Percentiles rank a stretch among this genome's conserved stretches.
phyloP scores from a whole-genome alignment of 768 basidiomycete genomes.

The Butyriboletus loyo region DNA sequence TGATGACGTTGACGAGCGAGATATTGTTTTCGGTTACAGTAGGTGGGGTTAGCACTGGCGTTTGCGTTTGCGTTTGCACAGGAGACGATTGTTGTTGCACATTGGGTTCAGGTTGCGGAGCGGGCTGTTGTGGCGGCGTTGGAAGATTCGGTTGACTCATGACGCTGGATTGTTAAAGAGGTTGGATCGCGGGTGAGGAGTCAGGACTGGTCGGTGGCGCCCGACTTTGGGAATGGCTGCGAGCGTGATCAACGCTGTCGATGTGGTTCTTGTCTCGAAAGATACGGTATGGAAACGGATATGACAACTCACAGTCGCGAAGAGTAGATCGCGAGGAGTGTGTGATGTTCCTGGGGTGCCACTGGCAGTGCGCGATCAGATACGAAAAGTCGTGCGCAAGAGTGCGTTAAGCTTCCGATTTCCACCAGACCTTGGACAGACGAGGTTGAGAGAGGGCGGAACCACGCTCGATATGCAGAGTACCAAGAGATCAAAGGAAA shows the following conservation, averaged over 20 bases:
- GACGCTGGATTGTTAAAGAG: neutral
- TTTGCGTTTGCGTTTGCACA: slow-evolving; percentile 9
- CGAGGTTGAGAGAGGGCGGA: neutral
- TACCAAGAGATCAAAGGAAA: neutral
- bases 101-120: slow-evolving; percentile 14
- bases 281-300: neutral
- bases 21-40: slow-evolving; percentile 4
- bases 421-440: neutral
- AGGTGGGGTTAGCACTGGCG: slow-evolving; percentile 3
- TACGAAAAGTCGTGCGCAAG: neutral
- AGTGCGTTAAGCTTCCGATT: neutral
- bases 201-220: neutral
- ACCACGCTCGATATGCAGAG: neutral
- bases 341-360: neutral
- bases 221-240: neutral
- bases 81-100: slow-evolving; percentile 15
- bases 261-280: neutral
- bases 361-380: neutral
- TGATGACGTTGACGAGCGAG: slow-evolving; percentile 41
- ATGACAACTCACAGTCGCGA: slow-evolving; percentile 6
- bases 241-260: neutral
- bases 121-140: slow-evolving; percentile 20
- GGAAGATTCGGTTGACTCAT: slow-evolving; percentile 30
- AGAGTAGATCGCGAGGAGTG: neutral
- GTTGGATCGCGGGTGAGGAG: neutral